Evolutionary conservation across 2,329 filamentous ascomycete genomes (phyloP), one percentile per base, ranked within the genome.

Genomic region (Sporothrix pseudoabietina): DNA sequence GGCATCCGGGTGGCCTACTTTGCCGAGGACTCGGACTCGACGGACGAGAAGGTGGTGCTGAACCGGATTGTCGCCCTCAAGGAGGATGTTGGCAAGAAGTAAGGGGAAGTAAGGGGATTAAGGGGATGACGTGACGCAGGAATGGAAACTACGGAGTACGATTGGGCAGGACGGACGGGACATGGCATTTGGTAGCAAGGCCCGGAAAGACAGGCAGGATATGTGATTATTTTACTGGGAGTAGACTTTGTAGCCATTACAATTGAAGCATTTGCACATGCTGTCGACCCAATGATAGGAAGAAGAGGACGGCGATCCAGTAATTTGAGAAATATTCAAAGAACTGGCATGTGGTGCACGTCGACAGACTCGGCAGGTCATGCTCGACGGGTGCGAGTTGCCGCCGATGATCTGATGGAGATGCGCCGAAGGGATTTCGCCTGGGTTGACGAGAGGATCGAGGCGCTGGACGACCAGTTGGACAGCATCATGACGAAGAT

Each of bases 1-100:
- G 95, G 90, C 2, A 90, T 97, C 86, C 88, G 95, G 35, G 92
- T 95, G 61, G 95, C 91, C 10, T 97, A 97, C 80, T 96, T 96
- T 83, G 86, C 65, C 32, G 85, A 97, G 81, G 94, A 98, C 80
- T 88, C 87, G 69, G 94, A 97, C 78, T 92, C 90, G 74, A 92
- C 89, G 0, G 88, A 89, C 44, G 92, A 93, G n/a, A 93, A 91
- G 81, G 85, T 97, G 76, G 88, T 98, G 66, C 83, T 98, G 41
- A 98, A 98, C 83, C 88, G 94, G 70, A 98, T 98, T 78, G 94
- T 98, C 30, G 93, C 92, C 66, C 82, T 98, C 79, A 97, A 97
- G 84, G 94, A 97, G 82, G 93, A 97, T 79, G 84, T 88, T n/a
- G 89, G 89, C 72, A 94, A 94, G 86, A 83, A 77, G 66, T 75